Conservation (phyloP, 305 asterid species). For the Fraxinus greggii region DNA sequence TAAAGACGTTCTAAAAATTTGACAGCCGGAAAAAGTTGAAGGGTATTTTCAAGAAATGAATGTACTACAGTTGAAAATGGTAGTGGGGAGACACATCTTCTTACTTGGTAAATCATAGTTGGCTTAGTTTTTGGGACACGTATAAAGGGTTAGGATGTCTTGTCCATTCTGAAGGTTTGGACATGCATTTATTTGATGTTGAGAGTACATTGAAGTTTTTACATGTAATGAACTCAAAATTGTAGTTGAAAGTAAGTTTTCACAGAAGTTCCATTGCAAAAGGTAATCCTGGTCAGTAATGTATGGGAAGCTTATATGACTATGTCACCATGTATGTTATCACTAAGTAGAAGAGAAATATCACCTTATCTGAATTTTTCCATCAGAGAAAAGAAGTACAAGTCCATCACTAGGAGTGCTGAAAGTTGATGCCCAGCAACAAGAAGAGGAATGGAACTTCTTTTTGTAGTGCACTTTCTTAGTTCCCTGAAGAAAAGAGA, state of each 20-base stretch:
- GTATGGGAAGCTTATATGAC: not conserved
- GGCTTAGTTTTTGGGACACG: not conserved
- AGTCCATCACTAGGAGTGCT: slow-evolving; percentile 61
- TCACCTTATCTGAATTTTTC: slow-evolving; percentile 84
- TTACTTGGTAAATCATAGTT: not conserved
- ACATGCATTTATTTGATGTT: not conserved
- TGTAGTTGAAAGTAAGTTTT: not conserved
- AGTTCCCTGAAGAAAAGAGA: slow-evolving; percentile 51
- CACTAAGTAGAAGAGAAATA: slow-evolving; percentile 8
- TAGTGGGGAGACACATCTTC: not conserved
- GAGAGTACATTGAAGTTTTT: not conserved
- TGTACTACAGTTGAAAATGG: not conserved
- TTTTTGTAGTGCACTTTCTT: slow-evolving; percentile 81
- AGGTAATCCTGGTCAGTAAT: not conserved
- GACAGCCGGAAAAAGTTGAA: not conserved
- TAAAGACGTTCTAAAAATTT: not conserved
- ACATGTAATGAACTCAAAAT: not conserved
- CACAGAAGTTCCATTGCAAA: not conserved
- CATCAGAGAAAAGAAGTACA: slow-evolving; percentile 66
- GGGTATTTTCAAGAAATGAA: not conserved
- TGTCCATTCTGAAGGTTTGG: not conserved
- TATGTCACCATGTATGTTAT: not conserved
- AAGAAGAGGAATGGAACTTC: slow-evolving; percentile 73
- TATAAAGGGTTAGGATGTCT: not conserved
- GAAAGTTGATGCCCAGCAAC: slow-evolving; percentile 79